Conservation (phyloP, 805 yeast genomes). For the Lipomyces sp. region DNA sequence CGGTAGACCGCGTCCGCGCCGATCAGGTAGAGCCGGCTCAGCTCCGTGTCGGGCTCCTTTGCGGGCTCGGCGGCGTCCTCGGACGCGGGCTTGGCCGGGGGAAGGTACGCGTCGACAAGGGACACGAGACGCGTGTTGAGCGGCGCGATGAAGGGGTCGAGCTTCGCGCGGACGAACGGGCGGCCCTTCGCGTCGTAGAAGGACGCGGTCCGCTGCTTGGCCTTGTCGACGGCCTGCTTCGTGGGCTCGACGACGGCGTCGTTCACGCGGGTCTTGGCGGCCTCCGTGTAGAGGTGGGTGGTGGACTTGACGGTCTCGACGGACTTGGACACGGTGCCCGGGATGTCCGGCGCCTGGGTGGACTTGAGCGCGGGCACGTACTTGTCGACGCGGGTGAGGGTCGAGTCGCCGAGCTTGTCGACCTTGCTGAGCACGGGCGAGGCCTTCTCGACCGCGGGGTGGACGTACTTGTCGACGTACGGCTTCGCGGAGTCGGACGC, state of each 20-base stretch:
- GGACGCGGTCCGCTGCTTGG: constrained; percentile 50
- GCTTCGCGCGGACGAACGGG: constrained; percentile 57
- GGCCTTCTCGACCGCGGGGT: constrained; percentile 40
- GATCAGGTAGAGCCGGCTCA: constrained; percentile 21
- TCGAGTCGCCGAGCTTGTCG: constrained; percentile 54
- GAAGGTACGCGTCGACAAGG: constrained; percentile 46
- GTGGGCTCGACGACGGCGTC: constrained; percentile 51
- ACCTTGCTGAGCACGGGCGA: constrained; percentile 47
- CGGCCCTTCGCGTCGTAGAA: constrained; percentile 59
- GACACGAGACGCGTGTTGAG: constrained; percentile 53
- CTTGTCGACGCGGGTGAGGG: constrained; percentile 57
- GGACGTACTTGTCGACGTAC: constrained; percentile 28
- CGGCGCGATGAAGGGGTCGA: constrained; percentile 63
- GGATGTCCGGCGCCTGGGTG: constrained; percentile 52
- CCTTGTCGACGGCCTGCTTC: constrained; percentile 42
- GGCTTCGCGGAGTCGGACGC: constrained; percentile 26
- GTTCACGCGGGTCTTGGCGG: constrained; percentile 37
- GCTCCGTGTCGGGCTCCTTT: constrained; percentile 17
- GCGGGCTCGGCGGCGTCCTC: background rate
- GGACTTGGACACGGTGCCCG: constrained; percentile 43
- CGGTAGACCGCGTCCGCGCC: constrained; percentile 17
- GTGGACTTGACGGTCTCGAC: constrained; percentile 38
- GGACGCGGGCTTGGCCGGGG: constrained; percentile 32
- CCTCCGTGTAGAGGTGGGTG: constrained; percentile 37
- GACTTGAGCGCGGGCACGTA: constrained; percentile 59